These are phyloP conservation scores for Fusarium brachygibbosum DNA, from an alignment of 2,329 filamentous ascomycete species.

Conservation along the genomic window DNA sequence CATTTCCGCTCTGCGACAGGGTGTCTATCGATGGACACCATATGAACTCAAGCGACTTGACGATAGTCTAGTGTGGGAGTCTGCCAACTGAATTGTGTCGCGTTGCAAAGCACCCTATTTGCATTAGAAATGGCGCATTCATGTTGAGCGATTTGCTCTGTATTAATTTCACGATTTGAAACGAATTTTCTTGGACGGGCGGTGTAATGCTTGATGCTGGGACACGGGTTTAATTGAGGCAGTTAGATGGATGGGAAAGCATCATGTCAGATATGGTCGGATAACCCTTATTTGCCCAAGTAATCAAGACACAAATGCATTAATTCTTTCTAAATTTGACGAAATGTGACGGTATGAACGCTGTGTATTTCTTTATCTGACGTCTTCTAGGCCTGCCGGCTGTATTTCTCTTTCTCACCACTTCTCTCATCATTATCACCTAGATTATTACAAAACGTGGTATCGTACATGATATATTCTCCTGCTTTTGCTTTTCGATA, in stretches of 20 bases:
- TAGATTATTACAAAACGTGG: conserved; percentile 47
- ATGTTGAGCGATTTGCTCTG: conserved; percentile 49
- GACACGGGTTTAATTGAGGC: conserved; percentile 50
- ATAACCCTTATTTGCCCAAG: conserved; percentile 37
- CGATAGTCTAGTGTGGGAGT: conserved; percentile 51
- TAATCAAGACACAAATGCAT: conserved; percentile 33
- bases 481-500: conserved; percentile 20
- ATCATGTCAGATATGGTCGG: conserved; percentile 46
- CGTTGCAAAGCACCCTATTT: conserved; percentile 18
- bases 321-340: background rate
- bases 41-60: conserved; percentile 52
- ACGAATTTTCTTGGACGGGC: conserved; percentile 54
- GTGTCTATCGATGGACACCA: conserved; percentile 55
- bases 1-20: conserved; percentile 50
- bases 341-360: too few relatives aligned
- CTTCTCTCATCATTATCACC: conserved; percentile 28
- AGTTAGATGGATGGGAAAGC: conserved; percentile 47
- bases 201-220: conserved; percentile 52
- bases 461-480: conserved; percentile 46
- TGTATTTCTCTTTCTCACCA: conserved; percentile 27
- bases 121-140: conserved; percentile 43
- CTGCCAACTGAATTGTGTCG: conserved; percentile 47
- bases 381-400: conserved; percentile 22
- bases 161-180: conserved; percentile 53
- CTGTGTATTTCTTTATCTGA: too few relatives aligned